Evolutionary conservation across 176 grass and related monocot genomes (phyloP).

Genomic region (Zizania latifolia): DNA sequence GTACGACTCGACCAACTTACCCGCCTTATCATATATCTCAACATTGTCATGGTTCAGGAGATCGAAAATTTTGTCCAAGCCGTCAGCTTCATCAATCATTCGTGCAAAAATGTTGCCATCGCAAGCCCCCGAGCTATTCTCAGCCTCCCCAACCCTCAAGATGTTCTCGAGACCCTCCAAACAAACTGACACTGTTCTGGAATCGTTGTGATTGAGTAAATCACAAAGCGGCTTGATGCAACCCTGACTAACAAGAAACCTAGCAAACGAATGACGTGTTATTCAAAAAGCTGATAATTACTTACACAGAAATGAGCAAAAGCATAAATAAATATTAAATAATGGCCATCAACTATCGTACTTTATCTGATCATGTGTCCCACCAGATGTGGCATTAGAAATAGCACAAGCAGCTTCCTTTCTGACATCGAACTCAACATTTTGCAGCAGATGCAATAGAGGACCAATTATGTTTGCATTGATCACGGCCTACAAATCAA

Average conservation of each 20-base stretch:
- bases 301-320: neutral
- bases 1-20: slow-evolving; percentile 40
- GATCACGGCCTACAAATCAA: slow-evolving; percentile 42
- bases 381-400: slow-evolving; percentile 36
- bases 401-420: slow-evolving; percentile 49
- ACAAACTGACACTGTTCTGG: slow-evolving; percentile 38
- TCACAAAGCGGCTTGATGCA: slow-evolving; percentile 66
- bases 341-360: slow-evolving; percentile 22
- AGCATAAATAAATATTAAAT: too few relatives aligned
- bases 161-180: slow-evolving; percentile 57
- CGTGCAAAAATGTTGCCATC: slow-evolving; percentile 44
- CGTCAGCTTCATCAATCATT: slow-evolving; percentile 53
- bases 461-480: slow-evolving; percentile 41
- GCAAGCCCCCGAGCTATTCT: slow-evolving; percentile 32
- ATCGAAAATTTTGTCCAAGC: slow-evolving; percentile 60
- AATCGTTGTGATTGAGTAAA: slow-evolving; percentile 36
- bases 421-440: slow-evolving; percentile 43
- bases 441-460: slow-evolving; percentile 32
- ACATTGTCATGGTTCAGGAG: slow-evolving; percentile 49
- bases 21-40: slow-evolving; percentile 40
- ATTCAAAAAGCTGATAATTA: neutral
- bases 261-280: slow-evolving; percentile 1
- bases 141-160: slow-evolving; percentile 39
- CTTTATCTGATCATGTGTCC: slow-evolving; percentile 47
- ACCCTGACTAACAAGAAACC: slow-evolving; percentile 49